Evolutionary conservation across 2,329 filamentous ascomycete species (phyloP), one percentile per base, ranked within the genome.

Genomic region (Colletotrichum somersetense): DNA sequence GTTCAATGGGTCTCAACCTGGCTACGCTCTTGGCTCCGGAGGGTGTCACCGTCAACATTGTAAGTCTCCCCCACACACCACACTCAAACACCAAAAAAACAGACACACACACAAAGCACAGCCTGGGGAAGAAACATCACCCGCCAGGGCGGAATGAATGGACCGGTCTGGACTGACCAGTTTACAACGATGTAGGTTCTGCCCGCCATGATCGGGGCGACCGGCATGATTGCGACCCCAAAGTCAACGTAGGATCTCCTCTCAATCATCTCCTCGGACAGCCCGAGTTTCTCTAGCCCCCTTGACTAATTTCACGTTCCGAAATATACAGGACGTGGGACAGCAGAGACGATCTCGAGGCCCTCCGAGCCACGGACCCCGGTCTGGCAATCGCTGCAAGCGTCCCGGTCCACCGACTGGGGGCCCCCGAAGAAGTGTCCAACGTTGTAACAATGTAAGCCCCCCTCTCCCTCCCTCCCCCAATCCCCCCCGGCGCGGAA

Each of bases 151-250:
- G 30, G 30, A 30, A 30, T 30, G 30, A 48, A n/a, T 23, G 46
- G 46, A 23, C 35, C 30, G n/a, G n/a, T n/a, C 16, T 18, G 26
- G 46, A 12, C 46, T 48, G 20, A 48, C 46, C 20, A 3, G 8
- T n/a, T 12, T 10, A 10, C 48, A n/a, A 44, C 57, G 46, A 5
- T n/a, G 4, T 71, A 81, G 79, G 77, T 81, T 2, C 71, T 78
- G 3, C 80, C 80, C 1, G 80, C 80, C n/a, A 80, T 81, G 79
- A 81, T 81, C 52, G 80, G 79, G 0, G 75, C 76, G 2, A 81
- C 80, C 11, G 80, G 78, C 48, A 81, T 81, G 80, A 81, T 81
- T 46, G 78, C 80, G 1, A 75, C 76, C 0, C 79, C 80, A 1
- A 78, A 77, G 35, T 75, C 76, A 48, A 75, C 71, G 80, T 81